Evolutionary conservation across 129 eudicot genomes (phyloP).

Genomic region (Helianthus annuus): HanXRQr2.0-SUNRISE NC_035445.2:60558909-60559408

Average conservation of each 20-base stretch:
- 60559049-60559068: neutral
- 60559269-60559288: slow-evolving; percentile 27
- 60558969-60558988: neutral
- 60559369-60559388: slow-evolving; percentile 1
- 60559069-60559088: slow-evolving; percentile 75
- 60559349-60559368: slow-evolving; percentile 44
- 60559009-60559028: slow-evolving; percentile 3
- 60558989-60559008: neutral
- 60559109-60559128: slow-evolving; percentile 57
- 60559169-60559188: neutral
- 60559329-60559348: slow-evolving; percentile 59
- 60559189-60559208: slow-evolving; percentile 13
- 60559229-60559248: neutral
- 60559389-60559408: neutral
- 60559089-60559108: slow-evolving; percentile 73
- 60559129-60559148: neutral
- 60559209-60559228: neutral
- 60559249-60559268: neutral
- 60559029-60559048: neutral
- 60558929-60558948: too few relatives aligned
- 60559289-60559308: slow-evolving; percentile 67
- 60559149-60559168: slow-evolving; percentile 2
- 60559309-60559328: slow-evolving; percentile 64
- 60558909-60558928: too few relatives aligned
- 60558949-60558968: too few relatives aligned